phyloP scores from a whole-genome alignment of 805 yeast species.

The Candida fluviatilis region DNA sequence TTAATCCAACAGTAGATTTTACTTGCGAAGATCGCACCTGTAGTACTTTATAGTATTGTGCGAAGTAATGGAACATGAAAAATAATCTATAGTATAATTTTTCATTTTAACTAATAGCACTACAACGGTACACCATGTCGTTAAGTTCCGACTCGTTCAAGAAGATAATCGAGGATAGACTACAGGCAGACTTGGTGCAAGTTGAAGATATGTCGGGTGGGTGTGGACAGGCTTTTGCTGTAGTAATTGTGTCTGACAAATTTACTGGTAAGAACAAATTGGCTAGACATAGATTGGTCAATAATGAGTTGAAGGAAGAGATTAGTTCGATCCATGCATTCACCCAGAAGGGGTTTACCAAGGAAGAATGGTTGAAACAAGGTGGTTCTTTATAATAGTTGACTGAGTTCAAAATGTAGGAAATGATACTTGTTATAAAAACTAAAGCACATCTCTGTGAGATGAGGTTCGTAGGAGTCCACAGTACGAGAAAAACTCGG shows the following conservation, averaged over 20 bases:
- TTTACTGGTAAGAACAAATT: slow-evolving; percentile 82
- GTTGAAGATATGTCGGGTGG: slow-evolving; percentile 86
- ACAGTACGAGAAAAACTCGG: too few species aligned
- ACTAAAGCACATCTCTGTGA: too few species aligned
- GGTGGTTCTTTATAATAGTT: slow-evolving; percentile 23
- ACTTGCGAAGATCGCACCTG: background rate
- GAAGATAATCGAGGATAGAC: slow-evolving; percentile 46
- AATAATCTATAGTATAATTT: too few species aligned
- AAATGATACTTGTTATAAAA: too few species aligned
- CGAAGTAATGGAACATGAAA: too few species aligned
- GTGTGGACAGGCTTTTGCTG: slow-evolving; percentile 97
- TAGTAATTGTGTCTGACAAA: slow-evolving; percentile 67
- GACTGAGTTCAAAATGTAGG: slow-evolving; percentile 2
- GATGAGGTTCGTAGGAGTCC: too few species aligned
- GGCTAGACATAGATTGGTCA: slow-evolving; percentile 83
- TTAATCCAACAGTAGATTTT: background rate
- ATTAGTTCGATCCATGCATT: slow-evolving; percentile 89
- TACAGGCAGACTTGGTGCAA: slow-evolving; percentile 62
- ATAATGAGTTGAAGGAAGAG: slow-evolving; percentile 74
- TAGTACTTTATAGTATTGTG: too few species aligned
- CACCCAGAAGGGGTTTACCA: slow-evolving; percentile 85
- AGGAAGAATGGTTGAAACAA: slow-evolving; percentile 71
- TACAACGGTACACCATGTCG: slow-evolving; percentile 18
- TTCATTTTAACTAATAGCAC: too few species aligned
- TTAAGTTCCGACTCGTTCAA: slow-evolving; percentile 42